Percentiles rank a stretch among this genome's conserved stretches.
Evolutionary conservation across 2,329 filamentous ascomycete genomes (phyloP).

Genomic region (Eurotiales sp.): DNA sequence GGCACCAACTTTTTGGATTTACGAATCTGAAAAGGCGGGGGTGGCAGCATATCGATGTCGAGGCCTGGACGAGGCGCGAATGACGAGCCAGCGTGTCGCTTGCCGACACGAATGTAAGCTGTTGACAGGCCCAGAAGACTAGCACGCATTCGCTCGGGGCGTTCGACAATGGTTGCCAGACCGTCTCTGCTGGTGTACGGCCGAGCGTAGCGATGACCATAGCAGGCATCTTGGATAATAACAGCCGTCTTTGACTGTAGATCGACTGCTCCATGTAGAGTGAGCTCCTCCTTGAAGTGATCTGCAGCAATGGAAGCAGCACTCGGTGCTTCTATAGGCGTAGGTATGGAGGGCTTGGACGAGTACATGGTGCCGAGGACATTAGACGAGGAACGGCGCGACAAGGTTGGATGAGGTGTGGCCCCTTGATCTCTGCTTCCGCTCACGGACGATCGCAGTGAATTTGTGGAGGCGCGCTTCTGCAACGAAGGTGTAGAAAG

Average conservation of each 20-base stretch:
- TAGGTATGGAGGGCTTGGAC: conserved; percentile 22
- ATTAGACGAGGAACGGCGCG: conserved; percentile 33
- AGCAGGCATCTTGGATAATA: conserved; percentile 88
- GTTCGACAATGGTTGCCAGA: conserved; percentile 81
- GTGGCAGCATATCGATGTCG: conserved; percentile 52
- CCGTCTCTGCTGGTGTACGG: conserved; percentile 69
- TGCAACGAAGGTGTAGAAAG: conserved; percentile 33
- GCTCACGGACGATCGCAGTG: conserved; percentile 32
- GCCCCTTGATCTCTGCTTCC: conserved; percentile 20
- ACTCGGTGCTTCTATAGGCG: conserved; percentile 35
- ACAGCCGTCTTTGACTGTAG: conserved; percentile 64
- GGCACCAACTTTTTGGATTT: conserved; percentile 71
- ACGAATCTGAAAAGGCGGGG: conserved; percentile 75
- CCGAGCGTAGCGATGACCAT: conserved; percentile 86
- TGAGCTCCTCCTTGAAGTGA: conserved; percentile 68
- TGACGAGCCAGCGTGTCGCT: conserved; percentile 67
- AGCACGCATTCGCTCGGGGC: conserved; percentile 86
- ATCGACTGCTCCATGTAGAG: conserved; percentile 52
- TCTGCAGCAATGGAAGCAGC: conserved; percentile 60
- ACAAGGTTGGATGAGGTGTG: conserved; percentile 29
- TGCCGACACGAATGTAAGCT: conserved; percentile 87
- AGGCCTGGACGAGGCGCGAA: conserved; percentile 64
- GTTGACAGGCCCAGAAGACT: conserved; percentile 75
- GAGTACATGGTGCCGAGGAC: conserved; percentile 25
- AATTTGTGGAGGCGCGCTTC: conserved; percentile 36